Evolutionary conservation across 371 early-diverging fungal species (phyloP).

Genomic region (Lichtheimia ramosa): DNA sequence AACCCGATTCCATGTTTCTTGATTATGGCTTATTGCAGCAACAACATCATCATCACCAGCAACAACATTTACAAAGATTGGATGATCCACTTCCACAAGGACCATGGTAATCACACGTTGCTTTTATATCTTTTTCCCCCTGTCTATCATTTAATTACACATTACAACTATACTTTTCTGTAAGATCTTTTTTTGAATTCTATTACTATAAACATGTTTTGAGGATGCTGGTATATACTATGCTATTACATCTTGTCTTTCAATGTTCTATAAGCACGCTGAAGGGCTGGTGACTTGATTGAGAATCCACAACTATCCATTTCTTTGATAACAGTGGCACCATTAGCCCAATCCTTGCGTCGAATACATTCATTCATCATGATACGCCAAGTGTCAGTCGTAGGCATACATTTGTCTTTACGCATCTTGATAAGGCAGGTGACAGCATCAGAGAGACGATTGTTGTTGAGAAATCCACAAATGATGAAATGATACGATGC

Average conservation of each 20-base stretch:
- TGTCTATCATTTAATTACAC: too few relatives aligned
- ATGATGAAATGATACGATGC: conserved; percentile 50
- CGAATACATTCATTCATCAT: conserved; percentile 29
- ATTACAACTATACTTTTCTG: too few relatives aligned
- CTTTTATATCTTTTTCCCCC: too few relatives aligned
- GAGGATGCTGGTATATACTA: too few relatives aligned
- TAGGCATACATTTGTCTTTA: conserved; percentile 21
- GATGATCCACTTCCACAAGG: too few relatives aligned
- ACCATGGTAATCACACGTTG: too few relatives aligned
- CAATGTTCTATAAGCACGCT: conserved; percentile 30
- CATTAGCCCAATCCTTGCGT: conserved; percentile 25
- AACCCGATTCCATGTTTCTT: too few relatives aligned
- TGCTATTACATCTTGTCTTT: conserved; percentile 17
- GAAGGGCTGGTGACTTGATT: conserved; percentile 26
- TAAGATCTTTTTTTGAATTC: too few relatives aligned
- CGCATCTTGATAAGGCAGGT: conserved; percentile 34
- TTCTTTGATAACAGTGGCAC: conserved; percentile 21
- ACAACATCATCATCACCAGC: too few relatives aligned
- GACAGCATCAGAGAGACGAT: conserved; percentile 37
- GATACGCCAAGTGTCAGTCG: conserved; percentile 42
- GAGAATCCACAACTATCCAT: conserved; percentile 38
- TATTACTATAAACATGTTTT: too few relatives aligned
- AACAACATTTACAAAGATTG: too few relatives aligned
- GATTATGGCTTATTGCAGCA: too few relatives aligned
- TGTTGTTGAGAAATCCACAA: conserved; percentile 31